These are phyloP conservation scores for Penicillium coprophilum DNA, from an alignment of 495 filamentous ascomycete species.

Conservation along the genomic window DNA sequence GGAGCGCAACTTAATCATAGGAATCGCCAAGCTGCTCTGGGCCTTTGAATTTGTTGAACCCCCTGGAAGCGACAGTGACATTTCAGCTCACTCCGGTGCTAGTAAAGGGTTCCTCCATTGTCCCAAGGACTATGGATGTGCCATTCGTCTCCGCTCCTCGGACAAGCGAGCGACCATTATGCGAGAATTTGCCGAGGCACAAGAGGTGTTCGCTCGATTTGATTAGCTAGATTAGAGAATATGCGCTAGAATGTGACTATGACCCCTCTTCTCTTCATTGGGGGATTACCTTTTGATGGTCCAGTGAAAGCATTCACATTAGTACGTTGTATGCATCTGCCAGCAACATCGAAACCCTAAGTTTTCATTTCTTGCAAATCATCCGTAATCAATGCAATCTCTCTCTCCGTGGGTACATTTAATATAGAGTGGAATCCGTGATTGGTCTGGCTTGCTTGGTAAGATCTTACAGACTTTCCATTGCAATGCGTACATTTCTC, in stretches of 20 bases:
- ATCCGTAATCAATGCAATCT: too few relatives aligned
- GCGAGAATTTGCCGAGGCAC: background rate
- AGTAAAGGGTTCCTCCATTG: background rate
- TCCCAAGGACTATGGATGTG: background rate
- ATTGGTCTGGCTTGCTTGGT: too few relatives aligned
- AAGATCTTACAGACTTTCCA: too few relatives aligned
- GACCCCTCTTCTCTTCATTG: background rate
- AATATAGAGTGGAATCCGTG: too few relatives aligned
- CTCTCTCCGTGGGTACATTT: too few relatives aligned
- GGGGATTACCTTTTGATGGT: background rate
- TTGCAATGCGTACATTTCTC: too few relatives aligned
- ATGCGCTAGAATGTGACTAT: background rate
- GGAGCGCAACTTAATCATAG: slow-evolving; percentile 57
- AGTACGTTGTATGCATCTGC: too few relatives aligned
- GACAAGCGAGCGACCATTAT: background rate
- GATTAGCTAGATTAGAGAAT: background rate
- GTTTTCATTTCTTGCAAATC: too few relatives aligned
- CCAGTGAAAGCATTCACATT: too few relatives aligned
- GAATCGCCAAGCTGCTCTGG: slow-evolving; percentile 36
- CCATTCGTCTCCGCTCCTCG: background rate
- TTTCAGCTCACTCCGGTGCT: background rate
- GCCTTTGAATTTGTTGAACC: background rate
- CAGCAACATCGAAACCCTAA: too few relatives aligned
- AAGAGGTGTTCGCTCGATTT: background rate
- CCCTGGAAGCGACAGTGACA: background rate